Base-by-base conservation (phyloP, 257 asterid species). In the Penstemon newberryi region DNA sequence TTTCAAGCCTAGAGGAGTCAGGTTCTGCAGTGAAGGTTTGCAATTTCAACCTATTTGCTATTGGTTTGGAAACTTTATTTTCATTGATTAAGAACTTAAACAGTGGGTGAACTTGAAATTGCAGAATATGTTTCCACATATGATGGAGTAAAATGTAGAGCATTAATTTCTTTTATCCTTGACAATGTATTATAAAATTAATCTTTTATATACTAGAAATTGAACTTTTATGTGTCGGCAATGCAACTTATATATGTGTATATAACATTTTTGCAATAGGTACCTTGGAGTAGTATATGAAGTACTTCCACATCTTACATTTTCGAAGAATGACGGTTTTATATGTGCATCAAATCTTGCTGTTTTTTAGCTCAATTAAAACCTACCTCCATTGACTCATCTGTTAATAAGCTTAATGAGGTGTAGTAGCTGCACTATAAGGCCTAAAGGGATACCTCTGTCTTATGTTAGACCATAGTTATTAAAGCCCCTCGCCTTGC, bases 1-100 rank as follows among this genome's bases (percentile, higher is more conserved):
- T 93, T 70, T 88, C 92, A 54, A 87, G 96, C 95, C 86, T 93
- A 75, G 99, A 93, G 85, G 99, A 87, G 80, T 81, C 97, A 6
- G 78, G 87, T 43, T 82, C 83, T 69, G 96, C 99, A 8, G 86
- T 84, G 58, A 91, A 86, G 95, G 99, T 93, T 67, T 77, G 85
- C 62, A 67, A 47, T 50, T 64, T 61, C 36, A 43, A 46, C 78
- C 78, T 81, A 40, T 65, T 53, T 63, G 71, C n/a, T 66, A 70
- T 25, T 80, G 64, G 18, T 44, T 64, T 52, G 19, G 47, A 19
- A 60, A 4, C 25, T 60, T 67, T 6, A 57, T 45, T 68, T 12
- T 8, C 59, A 51, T 46, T 57, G 12, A 13, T n/a, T 45, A 38
- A 60, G 7, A 6, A 59, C 33, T 33, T 10, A n/a, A 18, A 42